Evolutionary conservation across 148 eudicot species (phyloP), one percentile per base, ranked within the genome.

Genomic region (Silene uniflora): DNA sequence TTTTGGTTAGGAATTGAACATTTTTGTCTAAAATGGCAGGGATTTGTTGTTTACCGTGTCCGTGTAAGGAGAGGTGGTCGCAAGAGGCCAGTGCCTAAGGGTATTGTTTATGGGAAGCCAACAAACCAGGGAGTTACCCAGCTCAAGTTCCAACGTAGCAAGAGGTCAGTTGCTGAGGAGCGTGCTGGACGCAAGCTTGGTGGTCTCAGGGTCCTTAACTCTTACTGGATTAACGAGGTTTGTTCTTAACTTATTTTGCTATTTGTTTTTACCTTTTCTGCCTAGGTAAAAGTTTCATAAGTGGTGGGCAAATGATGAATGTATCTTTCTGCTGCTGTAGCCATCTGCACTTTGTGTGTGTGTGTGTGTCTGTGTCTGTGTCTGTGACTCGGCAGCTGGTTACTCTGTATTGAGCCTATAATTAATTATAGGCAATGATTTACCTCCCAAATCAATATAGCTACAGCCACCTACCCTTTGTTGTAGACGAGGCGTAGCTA

Each of bases 121-220:
- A 85, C 90, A 29, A 85, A 85, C 90, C 87, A 85, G 78, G 90
- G 87, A 69, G 86, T 88, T 74, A 88, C 90, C 16, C 90, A 87
- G 56, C 72, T 87, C 49, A 87, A 87, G 78, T 87, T 87, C 60
- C 90, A 83, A 82, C 83, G 88, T 29, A 85, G 88, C 80, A 87
- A 87, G 86, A 81, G 88, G 75, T 83, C 90, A 10, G 86, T 87
- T 65, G 88, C 90, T 6, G 88, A 87, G 19, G 88, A 87, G 75
- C 83, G 90, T 78, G 86, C 90, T 39, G 90, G 88, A 2, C 84
- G 86, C 65, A 85, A 81, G 65, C 79, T 87, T 79, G 90, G 85
- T 27, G 88, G 90, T 69, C 88, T 87, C 19, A 81, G 84, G 73
- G 88, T 87, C 22, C 80, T 87, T 68, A 87, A 87, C 79, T 87